Conservation (phyloP, 169 alveolate genomes). For the Cryptosporidium muris region DNA sequence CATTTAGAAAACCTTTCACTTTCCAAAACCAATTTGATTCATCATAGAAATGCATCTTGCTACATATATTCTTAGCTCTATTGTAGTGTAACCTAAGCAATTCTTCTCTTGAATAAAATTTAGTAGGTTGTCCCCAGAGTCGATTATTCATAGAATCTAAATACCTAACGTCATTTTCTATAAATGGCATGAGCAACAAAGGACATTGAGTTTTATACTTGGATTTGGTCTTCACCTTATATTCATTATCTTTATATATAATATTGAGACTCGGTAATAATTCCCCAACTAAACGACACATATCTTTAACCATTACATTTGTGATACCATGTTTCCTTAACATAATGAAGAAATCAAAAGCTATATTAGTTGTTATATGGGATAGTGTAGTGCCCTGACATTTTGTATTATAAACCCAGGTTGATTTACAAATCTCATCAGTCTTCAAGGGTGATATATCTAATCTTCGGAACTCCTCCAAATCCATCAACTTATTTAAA, state of each 20-base stretch:
- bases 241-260: background rate
- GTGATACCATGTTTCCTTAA: constrained; percentile 49
- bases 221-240: background rate
- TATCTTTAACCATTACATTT: constrained; percentile 9
- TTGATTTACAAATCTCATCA: constrained; percentile 41
- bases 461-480: constrained; percentile 8
- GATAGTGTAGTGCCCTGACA: constrained; percentile 14
- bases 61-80: constrained; percentile 31
- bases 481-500: constrained; percentile 2
- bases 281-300: constrained; percentile 22
- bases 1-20: background rate
- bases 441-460: constrained; percentile 19
- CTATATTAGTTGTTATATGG: constrained; percentile 9
- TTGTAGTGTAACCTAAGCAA: constrained; percentile 5
- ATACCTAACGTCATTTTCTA: constrained; percentile 20
- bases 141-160: background rate
- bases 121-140: background rate
- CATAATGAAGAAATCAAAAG: constrained; percentile 40
- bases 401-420: constrained; percentile 55
- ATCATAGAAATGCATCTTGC: no score
- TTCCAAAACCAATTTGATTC: no score
- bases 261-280: constrained; percentile 33
- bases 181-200: constrained; percentile 28
- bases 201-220: constrained; percentile 33
- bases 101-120: constrained; percentile 32